Percentiles rank a stretch among this genome's conserved stretches.
Evolutionary conservation across 768 basidiomycete genomes (phyloP).

Genomic region (Mycena capillaripes): DNA sequence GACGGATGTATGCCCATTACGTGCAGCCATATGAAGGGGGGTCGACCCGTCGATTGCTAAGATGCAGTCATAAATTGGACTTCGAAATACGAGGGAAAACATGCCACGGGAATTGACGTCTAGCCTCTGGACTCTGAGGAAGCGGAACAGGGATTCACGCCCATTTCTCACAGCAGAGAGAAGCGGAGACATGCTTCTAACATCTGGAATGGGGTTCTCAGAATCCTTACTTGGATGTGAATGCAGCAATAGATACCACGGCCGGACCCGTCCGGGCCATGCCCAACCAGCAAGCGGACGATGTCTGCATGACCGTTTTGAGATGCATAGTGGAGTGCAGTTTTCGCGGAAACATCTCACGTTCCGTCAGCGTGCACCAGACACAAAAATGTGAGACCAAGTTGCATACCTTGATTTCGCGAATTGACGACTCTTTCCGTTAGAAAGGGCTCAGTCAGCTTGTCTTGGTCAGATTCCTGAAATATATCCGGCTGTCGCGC

Average conservation of each 20-base stretch:
- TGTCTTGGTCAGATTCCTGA: not conserved
- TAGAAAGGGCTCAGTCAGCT: not conserved
- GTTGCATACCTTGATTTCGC: not conserved
- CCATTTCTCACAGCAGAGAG: not conserved
- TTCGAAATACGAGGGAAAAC: not conserved
- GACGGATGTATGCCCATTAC: not conserved
- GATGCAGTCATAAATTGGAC: not conserved
- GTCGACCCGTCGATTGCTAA: not conserved
- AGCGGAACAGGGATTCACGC: not conserved
- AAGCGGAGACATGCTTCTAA: not conserved
- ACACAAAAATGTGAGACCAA: not conserved
- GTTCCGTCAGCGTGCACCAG: not conserved
- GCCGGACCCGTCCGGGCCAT: not conserved
- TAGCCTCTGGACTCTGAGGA: not conserved
- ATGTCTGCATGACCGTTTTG: not conserved
- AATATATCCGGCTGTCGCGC: not conserved
- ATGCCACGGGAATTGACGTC: not conserved
- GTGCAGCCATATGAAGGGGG: not conserved
- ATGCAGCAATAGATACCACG: not conserved
- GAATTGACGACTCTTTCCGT: not conserved
- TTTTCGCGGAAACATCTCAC: not conserved
- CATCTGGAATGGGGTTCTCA: not conserved
- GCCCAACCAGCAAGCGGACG: not conserved
- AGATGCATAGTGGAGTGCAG: not conserved
- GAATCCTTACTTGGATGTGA: not conserved